Base-by-base conservation (phyloP, 2,329 filamentous ascomycete genomes). In the Calonectria pseudoturangicola region DNA sequence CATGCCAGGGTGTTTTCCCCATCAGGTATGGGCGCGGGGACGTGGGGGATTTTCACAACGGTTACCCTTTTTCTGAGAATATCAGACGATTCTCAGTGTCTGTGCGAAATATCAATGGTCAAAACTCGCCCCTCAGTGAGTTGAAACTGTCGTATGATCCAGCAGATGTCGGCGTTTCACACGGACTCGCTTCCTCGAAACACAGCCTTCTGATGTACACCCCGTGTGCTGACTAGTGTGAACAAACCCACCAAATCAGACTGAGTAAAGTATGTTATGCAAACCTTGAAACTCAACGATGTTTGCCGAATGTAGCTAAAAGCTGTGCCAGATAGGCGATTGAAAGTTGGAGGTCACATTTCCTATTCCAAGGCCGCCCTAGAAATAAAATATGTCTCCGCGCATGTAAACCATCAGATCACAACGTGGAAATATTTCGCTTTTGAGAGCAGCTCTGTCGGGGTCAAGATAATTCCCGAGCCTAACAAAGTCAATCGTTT, bases 41-140 rank as follows among this genome's bases (percentile, higher is more conserved):
- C 13, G 28, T 54, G 18, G 50, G 28, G 50, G 33, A 41, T 41
- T 41, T 8, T 36, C 54, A 56, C 16, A 16, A 21, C 3, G n/a
- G 39, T 39, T n/a, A 8, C 36, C 9, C 2, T 30, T 41, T 27
- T 58, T n/a, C 15, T 21, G 18, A 58, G 4, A 25, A 41, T 41
- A 58, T 58, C 33, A 18, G 54, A 58, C 54, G 54, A 58, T 58
- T 58, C 15, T 58, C 18, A 41, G 54, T 10, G 54, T 58, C 54
- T 27, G 54, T 58, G 54, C 54, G 21, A 41, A 33, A 58, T 41
- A 10, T n/a, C n/a, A 41, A 58, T 16, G 12, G 10, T 36, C 30
- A 58, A 16, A n/a, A 27, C n/a, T 16, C 54, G 2, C 16, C 18
- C 36, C 5, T 25, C 18, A 25, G 16, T 58, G 16, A 39, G n/a